Conservation (phyloP, 2,329 filamentous ascomycete species). For the Penicillium digitatum region DNA sequence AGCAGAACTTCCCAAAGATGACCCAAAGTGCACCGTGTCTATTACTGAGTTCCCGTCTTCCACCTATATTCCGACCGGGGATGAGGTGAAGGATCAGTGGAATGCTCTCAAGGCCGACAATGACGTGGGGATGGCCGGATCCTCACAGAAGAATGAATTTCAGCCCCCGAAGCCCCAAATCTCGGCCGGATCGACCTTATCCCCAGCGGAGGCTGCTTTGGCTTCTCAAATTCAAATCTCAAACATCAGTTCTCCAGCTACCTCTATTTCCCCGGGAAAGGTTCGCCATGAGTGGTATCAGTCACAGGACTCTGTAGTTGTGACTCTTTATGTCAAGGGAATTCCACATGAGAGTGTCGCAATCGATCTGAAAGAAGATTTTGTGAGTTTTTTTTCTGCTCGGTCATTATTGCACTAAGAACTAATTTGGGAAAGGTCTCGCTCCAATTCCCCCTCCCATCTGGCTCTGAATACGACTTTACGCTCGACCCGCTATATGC, state of each 20-base stretch:
- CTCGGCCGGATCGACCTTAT: not conserved
- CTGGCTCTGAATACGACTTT: slow-evolving; percentile 55
- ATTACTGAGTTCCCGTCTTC: slow-evolving; percentile 53
- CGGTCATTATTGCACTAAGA: not conserved
- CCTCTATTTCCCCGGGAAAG: slow-evolving; percentile 47
- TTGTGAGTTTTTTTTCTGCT: slow-evolving; percentile 33
- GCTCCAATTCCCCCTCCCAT: slow-evolving; percentile 56
- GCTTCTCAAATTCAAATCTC: not conserved
- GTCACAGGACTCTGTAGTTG: slow-evolving; percentile 55
- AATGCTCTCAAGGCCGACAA: slow-evolving; percentile 29
- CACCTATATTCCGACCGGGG: slow-evolving; percentile 41
- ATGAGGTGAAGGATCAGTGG: slow-evolving; percentile 30
- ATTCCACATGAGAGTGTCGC: slow-evolving; percentile 55
- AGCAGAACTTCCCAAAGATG: slow-evolving; percentile 47
- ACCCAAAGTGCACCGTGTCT: slow-evolving; percentile 45
- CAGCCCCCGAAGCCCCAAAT: not conserved
- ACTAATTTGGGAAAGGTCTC: slow-evolving; percentile 41
- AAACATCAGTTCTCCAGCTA: not conserved
- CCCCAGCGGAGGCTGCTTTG: not conserved
- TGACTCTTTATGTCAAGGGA: slow-evolving; percentile 64
- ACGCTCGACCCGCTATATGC: slow-evolving; percentile 65
- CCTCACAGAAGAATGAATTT: not conserved
- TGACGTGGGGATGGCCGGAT: not conserved
- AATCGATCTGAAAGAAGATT: slow-evolving; percentile 50
- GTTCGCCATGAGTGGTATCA: slow-evolving; percentile 69